Evolutionary conservation across 768 basidiomycete genomes (phyloP).

Genomic region (Xerocomellus dryophilus): DNA sequence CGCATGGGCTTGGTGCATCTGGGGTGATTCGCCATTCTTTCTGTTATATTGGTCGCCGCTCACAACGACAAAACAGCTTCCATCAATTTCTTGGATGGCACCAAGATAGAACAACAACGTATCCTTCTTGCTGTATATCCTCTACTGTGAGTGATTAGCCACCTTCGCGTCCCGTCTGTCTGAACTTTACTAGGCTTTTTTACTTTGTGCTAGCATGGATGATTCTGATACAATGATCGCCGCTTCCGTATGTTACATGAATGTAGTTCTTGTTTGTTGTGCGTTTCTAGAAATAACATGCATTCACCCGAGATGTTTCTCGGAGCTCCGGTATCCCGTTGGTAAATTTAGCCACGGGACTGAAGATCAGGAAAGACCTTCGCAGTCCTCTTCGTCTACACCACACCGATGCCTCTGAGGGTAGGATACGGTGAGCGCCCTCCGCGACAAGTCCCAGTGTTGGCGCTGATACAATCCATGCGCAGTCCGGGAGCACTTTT

Average conservation of each 20-base stretch:
- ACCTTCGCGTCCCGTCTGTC: background rate
- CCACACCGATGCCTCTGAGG: slow-evolving; percentile 26
- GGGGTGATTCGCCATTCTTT: slow-evolving; percentile 57
- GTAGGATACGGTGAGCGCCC: slow-evolving; percentile 31
- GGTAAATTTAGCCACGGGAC: too few relatives aligned
- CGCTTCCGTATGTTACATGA: slow-evolving; percentile 6
- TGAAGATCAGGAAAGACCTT: background rate
- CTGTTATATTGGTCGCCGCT: background rate
- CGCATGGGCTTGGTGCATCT: slow-evolving; percentile 95
- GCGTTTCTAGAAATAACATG: background rate
- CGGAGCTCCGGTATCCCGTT: background rate
- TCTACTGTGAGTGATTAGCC: slow-evolving; percentile 59
- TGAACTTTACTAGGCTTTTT: slow-evolving; percentile 57
- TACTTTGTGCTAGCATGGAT: slow-evolving; percentile 96
- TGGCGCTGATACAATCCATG: slow-evolving; percentile 5
- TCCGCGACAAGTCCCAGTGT: background rate
- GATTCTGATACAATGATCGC: slow-evolving; percentile 80
- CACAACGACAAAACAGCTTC: slow-evolving; percentile 53
- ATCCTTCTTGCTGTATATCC: slow-evolving; percentile 95
- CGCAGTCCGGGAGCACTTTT: slow-evolving; percentile 84
- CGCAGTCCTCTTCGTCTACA: background rate
- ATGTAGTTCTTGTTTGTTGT: slow-evolving; percentile 12
- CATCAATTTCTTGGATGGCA: slow-evolving; percentile 93
- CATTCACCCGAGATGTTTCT: background rate
- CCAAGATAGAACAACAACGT: slow-evolving; percentile 86